Evolutionary conservation across 2,329 filamentous ascomycete genomes (phyloP).

Genomic region (Chaetomiaceae sp.): DNA sequence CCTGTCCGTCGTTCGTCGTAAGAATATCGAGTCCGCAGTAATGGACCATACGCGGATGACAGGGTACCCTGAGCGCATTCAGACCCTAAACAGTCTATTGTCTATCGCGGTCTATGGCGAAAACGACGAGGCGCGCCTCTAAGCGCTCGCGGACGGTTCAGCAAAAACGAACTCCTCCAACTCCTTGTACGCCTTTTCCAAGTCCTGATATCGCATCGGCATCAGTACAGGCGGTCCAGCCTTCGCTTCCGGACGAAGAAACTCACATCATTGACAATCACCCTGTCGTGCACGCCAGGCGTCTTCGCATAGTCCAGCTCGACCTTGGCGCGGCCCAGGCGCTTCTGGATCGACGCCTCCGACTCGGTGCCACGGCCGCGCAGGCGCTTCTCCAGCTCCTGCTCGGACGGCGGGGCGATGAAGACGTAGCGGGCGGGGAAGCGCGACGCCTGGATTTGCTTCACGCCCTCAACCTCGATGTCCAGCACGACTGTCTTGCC

Average conservation of each 20-base stretch:
- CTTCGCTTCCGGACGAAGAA: too few species aligned
- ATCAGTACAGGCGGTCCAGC: too few species aligned
- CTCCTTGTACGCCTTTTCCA: conserved; percentile 25
- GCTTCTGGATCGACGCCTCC: conserved; percentile 63
- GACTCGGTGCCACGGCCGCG: conserved; percentile 72
- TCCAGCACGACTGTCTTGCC: conserved; percentile 77
- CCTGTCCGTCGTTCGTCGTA: too few species aligned
- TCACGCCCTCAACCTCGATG: conserved; percentile 98
- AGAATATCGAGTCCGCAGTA: too few species aligned
- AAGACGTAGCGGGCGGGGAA: conserved; percentile 78
- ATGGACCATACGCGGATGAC: too few species aligned
- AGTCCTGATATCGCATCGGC: too few species aligned
- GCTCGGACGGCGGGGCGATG: conserved; percentile 70
- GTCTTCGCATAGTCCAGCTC: conserved; percentile 69
- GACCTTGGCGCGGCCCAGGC: conserved; percentile 63
- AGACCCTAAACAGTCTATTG: not conserved
- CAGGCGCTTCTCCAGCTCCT: conserved; percentile 67
- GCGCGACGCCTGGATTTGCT: conserved; percentile 76
- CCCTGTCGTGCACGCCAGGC: conserved; percentile 48
- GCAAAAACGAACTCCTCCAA: conserved; percentile 24
- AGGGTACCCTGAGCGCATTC: too few species aligned
- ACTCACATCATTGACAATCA: conserved; percentile 31
- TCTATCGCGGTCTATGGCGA: conserved; percentile 1
- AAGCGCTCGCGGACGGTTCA: conserved; percentile 1
- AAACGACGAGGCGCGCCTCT: not conserved